phyloP scores from a whole-genome alignment of 2,329 filamentous ascomycete genomes.

The Phaeosphaeriaceae sp. region DNA sequence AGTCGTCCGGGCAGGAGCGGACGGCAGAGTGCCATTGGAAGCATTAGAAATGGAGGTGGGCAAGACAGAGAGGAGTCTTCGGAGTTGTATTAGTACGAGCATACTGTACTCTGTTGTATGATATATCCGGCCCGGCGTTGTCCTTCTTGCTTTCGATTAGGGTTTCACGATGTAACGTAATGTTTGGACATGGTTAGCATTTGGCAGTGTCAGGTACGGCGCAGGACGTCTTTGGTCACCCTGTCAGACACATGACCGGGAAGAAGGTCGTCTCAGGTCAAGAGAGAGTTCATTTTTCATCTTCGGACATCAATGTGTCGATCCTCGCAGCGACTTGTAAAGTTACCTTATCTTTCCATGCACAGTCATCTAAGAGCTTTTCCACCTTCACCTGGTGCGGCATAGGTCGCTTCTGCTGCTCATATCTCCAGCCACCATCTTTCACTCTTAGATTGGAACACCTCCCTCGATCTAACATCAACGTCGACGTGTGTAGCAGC shows the following conservation, averaged over 20 bases:
- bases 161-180: conserved; percentile 7
- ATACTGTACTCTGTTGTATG: conserved; percentile 1
- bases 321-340: not conserved
- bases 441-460: not conserved
- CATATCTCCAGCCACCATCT: not conserved
- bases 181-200: not conserved
- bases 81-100: conserved; percentile 30
- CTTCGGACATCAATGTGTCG: not conserved
- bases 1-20: conserved; percentile 25
- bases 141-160: conserved; percentile 1
- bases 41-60: conserved; percentile 12
- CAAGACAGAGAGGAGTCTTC: conserved; percentile 18
- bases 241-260: not conserved
- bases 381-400: not conserved
- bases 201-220: not conserved
- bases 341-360: not conserved
- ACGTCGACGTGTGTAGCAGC: not conserved
- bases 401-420: not conserved
- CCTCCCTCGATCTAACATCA: not conserved
- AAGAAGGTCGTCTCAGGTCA: not conserved
- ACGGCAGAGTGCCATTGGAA: conserved; percentile 28
- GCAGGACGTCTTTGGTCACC: not conserved
- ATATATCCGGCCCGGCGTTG: not conserved
- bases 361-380: not conserved
- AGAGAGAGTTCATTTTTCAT: not conserved